Base-by-base conservation (phyloP, 2,329 filamentous ascomycete genomes). In the Aureobasidium zeae region DNA sequence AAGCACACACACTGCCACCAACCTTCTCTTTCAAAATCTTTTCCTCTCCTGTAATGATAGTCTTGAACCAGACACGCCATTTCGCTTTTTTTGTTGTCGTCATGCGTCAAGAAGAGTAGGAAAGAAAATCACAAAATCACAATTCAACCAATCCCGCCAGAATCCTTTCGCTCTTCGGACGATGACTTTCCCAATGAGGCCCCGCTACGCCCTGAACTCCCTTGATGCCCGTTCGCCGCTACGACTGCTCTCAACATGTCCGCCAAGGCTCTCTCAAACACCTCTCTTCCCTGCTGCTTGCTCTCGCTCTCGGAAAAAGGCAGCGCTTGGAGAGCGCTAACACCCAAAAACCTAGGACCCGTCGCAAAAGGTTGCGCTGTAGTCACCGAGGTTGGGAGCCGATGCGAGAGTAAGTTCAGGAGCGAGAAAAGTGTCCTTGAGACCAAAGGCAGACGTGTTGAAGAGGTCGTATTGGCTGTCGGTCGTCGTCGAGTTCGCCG, bases 311-410 rank as follows among this genome's bases (percentile, higher is more conserved):
- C 39, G 25, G 21, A 13, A 26, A 17, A 12, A 43, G 38, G 30
- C 30, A 50, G 48, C 48, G 48, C 48, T 48, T 37, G 31, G 42
- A 24, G 33, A 48, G 48, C 48, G 48, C 48, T 50, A 46, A 41
- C 35, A 46, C 38, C 48, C 43, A 16, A 15, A 16, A 34, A 30
- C 32, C 24, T 28, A 37, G 33, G 48, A 50, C 48, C 48, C 48
- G 46, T 50, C 48, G 48, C 48, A 48, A 46, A 39, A 36, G 46
- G 32, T 31, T 45, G 48, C 48, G 48, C 48, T 45, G 45, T 47
- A 50, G 48, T 50, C 46, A 22, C 35, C 33, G 33, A 50, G 26
- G 30, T 44, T 37, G 46, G 48, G 35, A 36, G 48, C 41, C 30
- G 39, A 43, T 42, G 34, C 33, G 43, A 45, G 43, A 45, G 43